phyloP scores from a whole-genome alignment of 352 stramenopile genomes.

The Pythium monospermum region DNA sequence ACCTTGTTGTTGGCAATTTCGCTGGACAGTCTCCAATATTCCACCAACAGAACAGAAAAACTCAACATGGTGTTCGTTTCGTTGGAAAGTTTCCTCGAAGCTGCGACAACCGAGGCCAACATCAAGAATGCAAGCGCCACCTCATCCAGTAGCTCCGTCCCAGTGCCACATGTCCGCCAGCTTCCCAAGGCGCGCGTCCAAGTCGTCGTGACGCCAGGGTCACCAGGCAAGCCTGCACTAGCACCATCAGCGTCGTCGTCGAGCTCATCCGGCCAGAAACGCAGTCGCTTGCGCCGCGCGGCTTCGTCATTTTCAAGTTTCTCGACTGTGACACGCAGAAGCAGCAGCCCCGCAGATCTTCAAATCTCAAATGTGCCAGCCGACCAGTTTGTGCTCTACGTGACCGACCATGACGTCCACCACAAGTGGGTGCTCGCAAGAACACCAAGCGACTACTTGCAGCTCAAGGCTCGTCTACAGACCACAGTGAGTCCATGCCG shows the following conservation, averaged over 20 bases:
- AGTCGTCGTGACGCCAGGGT: conserved; percentile 69
- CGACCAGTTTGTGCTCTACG: conserved; percentile 61
- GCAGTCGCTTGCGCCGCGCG: conserved; percentile 22
- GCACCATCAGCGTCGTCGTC: neutral
- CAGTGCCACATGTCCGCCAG: conserved; percentile 11
- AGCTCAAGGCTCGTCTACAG: conserved; percentile 38
- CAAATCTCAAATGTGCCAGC: too few species aligned
- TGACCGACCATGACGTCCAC: conserved; percentile 58
- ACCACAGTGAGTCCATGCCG: conserved; percentile 32
- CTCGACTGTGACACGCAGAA: conserved; percentile 4
- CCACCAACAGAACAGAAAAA: conserved; percentile 1
- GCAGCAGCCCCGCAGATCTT: neutral
- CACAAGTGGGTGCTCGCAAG: conserved; percentile 74
- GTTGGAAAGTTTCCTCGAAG: conserved; percentile 58
- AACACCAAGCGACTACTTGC: conserved; percentile 34
- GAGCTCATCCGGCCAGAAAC: conserved; percentile 16
- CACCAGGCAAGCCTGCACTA: conserved; percentile 29
- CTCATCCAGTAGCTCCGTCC: neutral
- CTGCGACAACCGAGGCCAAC: conserved; percentile 18
- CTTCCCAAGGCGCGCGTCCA: conserved; percentile 25
- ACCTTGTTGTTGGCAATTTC: conserved; percentile 1
- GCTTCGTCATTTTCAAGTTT: conserved; percentile 23
- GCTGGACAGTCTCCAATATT: conserved; percentile 1
- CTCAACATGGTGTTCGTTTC: conserved; percentile 74
- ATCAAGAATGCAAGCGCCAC: neutral